Evolutionary conservation across 2,329 filamentous ascomycete species (phyloP), one percentile per base, ranked within the genome.

Genomic region (Pestalotiopsis fici): DNA sequence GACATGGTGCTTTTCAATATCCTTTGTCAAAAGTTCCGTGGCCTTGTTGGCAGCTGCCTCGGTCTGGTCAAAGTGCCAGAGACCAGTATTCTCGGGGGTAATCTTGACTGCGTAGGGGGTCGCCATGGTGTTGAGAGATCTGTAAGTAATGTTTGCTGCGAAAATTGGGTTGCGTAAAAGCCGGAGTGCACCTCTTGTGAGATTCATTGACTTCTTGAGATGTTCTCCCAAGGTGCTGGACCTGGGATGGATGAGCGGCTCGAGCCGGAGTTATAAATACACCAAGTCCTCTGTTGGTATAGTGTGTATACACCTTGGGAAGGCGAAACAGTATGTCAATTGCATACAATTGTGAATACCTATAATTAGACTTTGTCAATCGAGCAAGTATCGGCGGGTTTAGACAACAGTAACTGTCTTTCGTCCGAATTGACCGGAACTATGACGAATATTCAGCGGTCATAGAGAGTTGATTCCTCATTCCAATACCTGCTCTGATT

Each of bases 1-100:
- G 67, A 94, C 91, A 75, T 97, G 92, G 72, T 94, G 88, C 39
- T 80, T 81, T 81, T 89, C 87, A 70, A 96, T 86, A 74, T 97
- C 94, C 67, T 90, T 82, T 76, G 97, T 93, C 21, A 98, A 81
- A 3, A 97, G 79, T 69, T 92, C 83, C 3, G 89, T 91, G 0
- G 87, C 85, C 68, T 83, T 90, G 50, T 82, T 80, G 0, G 93
- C 92, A 0, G 90, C 85, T 39, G 89, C 88, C 2, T 86, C 79
- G 2, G 82, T 86, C 76, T 87, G 79, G 69, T 81, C 69, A 76
- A 83, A 67, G 7, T 77, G 77, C 70, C 85, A 80, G 7, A 89
- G 75, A 4, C 87, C 88, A 0, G 84, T 85, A 65, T 88, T 82
- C 2, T 83, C 76, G 1, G 83, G 75, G 4, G 77, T 74, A 64